These are phyloP conservation scores for Phytophthora nicotianae DNA, from an alignment of 352 stramenopile species.

Conservation along the genomic window DNA sequence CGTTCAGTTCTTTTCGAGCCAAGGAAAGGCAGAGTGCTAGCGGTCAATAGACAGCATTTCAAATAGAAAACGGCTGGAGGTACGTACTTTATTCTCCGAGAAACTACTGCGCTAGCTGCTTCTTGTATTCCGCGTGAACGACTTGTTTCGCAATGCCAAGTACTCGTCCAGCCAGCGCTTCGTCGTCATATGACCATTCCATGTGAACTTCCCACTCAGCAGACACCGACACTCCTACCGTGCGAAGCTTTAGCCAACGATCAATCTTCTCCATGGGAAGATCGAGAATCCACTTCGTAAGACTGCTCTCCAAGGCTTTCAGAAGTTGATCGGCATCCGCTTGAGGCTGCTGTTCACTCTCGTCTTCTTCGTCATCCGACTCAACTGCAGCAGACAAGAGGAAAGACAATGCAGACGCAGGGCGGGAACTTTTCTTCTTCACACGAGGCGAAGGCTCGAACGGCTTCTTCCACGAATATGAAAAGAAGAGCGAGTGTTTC, in stretches of 20 bases:
- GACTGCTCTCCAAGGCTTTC: conserved; percentile 41
- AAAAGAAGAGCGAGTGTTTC: conserved; percentile 78
- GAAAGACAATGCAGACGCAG: conserved; percentile 80
- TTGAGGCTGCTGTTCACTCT: conserved; percentile 68
- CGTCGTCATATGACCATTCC: conserved; percentile 86
- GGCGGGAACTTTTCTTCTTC: conserved; percentile 76
- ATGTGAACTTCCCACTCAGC: conserved; percentile 83
- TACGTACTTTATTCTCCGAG: conserved; percentile 9
- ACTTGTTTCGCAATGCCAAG: conserved; percentile 86
- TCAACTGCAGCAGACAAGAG: conserved; percentile 73
- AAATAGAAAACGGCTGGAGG: conserved; percentile 16
- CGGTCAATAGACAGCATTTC: conserved; percentile 13
- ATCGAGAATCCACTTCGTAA: conserved; percentile 74
- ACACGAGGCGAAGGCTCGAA: conserved; percentile 58
- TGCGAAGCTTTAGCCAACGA: conserved; percentile 77
- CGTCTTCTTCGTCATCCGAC: conserved; percentile 78
- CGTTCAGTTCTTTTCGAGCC: conserved; percentile 75
- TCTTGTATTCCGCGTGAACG: conserved; percentile 68
- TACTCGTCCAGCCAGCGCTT: conserved; percentile 81
- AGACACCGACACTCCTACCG: conserved; percentile 69
- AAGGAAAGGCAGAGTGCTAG: conserved; percentile 37
- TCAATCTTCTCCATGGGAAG: conserved; percentile 63
- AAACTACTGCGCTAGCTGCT: conserved; percentile 35
- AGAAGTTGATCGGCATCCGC: conserved; percentile 64
- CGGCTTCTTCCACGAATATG: conserved; percentile 85